phyloP scores from a whole-genome alignment of 768 basidiomycete genomes.

The Russula ochroleuca region DNA sequence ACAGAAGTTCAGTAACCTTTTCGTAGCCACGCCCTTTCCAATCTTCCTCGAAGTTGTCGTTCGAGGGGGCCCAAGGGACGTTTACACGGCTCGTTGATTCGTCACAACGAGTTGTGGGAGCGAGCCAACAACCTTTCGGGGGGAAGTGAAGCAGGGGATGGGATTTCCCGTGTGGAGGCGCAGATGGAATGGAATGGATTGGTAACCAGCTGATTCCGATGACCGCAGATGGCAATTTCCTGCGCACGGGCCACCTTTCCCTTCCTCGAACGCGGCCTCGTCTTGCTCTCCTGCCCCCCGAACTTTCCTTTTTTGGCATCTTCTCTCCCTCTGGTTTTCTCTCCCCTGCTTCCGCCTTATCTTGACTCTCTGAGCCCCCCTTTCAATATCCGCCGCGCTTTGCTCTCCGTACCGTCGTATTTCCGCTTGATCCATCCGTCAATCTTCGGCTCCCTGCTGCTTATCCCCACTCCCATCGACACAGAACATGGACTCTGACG shows the following conservation, averaged over 20 bases:
- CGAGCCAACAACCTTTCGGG: neutral
- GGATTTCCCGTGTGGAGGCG: neutral
- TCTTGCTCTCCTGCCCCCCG: slow-evolving; percentile 30
- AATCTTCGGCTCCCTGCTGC: neutral
- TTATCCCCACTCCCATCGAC: neutral
- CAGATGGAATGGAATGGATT: neutral
- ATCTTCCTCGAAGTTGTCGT: neutral
- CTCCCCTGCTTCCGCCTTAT: neutral
- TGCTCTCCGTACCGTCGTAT: neutral
- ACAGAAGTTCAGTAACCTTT: neutral
- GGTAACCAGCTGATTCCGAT: slow-evolving; percentile 14
- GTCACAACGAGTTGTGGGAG: neutral
- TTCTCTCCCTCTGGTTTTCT: slow-evolving; percentile 26
- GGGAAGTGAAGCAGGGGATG: neutral
- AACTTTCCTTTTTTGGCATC: slow-evolving; percentile 34
- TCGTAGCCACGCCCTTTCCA: neutral
- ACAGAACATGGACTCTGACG: slow-evolving; percentile 19
- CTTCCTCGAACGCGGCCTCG: slow-evolving; percentile 4
- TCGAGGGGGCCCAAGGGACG: neutral
- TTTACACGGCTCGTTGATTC: neutral
- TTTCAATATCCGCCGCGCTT: neutral
- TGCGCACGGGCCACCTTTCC: slow-evolving; percentile 27
- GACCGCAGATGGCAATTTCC: slow-evolving; percentile 24
- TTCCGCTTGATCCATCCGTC: neutral
- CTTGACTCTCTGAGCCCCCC: slow-evolving; percentile 2